phyloP scores from a whole-genome alignment of 768 basidiomycete species.

The Hygrocybe coccinea region DNA sequence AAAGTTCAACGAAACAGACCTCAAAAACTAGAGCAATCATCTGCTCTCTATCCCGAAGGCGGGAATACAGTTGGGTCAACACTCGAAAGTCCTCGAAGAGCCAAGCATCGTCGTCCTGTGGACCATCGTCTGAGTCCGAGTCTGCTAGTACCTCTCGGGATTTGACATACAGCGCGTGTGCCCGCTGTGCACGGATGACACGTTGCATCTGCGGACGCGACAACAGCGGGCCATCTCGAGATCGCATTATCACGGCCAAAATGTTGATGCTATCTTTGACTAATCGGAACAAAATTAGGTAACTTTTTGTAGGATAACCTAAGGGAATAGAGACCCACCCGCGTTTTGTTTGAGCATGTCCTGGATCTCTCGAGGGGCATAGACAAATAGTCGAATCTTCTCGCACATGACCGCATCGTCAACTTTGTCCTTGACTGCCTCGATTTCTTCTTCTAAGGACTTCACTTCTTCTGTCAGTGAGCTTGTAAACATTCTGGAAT shows the following conservation, averaged over 20 bases:
- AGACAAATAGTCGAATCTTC: constrained; percentile 81
- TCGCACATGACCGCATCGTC: constrained; percentile 84
- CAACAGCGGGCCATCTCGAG: constrained; percentile 68
- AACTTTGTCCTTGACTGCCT: constrained; percentile 80
- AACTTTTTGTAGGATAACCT: constrained; percentile 1
- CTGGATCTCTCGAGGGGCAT: constrained; percentile 85
- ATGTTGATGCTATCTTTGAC: constrained; percentile 69
- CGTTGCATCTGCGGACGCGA: constrained; percentile 75
- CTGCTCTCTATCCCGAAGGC: constrained; percentile 84
- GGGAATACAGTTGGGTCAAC: constrained; percentile 70
- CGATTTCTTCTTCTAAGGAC: constrained; percentile 79
- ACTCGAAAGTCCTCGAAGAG: constrained; percentile 87
- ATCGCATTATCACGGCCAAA: constrained; percentile 73
- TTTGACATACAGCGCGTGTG: constrained; percentile 70
- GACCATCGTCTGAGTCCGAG: constrained; percentile 92
- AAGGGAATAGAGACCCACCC: constrained; percentile 40
- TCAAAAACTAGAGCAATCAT: constrained; percentile 92
- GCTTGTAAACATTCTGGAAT: constrained; percentile 85
- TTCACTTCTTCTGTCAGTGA: constrained; percentile 87
- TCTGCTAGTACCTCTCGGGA: constrained; percentile 58
- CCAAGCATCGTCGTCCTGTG: constrained; percentile 94
- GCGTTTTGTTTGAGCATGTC: constrained; percentile 77
- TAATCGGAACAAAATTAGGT: constrained; percentile 26
- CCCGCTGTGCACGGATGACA: constrained; percentile 70
- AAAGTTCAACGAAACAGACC: constrained; percentile 41